Percentiles rank a stretch among this genome's conserved stretches.
These are phyloP conservation scores for Vinca major DNA, from an alignment of 305 asterid genomes.

Conservation along the genomic window DNA sequence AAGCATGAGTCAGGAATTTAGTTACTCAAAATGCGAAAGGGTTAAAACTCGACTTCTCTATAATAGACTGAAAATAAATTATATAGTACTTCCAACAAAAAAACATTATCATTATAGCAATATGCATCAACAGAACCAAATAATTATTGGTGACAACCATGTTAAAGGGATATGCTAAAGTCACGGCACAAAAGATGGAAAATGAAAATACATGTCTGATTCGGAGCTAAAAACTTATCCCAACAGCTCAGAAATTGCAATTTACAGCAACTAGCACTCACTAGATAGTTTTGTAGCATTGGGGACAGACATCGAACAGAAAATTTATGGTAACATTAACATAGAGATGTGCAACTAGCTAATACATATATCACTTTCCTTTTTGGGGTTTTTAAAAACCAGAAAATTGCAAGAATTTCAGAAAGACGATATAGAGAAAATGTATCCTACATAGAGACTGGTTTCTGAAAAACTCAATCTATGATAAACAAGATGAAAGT, in stretches of 20 bases:
- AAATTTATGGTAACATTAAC: neutral
- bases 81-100: neutral
- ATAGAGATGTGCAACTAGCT: neutral
- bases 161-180: neutral
- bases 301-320: neutral
- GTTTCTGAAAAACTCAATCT: neutral
- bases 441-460: too few relatives aligned
- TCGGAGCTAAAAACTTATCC: neutral
- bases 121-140: neutral
- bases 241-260: neutral
- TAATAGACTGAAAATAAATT: neutral
- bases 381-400: neutral
- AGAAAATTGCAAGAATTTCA: neutral
- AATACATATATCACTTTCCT: neutral
- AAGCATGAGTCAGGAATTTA: conserved; percentile 17
- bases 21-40: conserved; percentile 3
- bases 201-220: neutral
- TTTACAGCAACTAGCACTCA: neutral
- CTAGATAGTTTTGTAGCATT: neutral
- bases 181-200: neutral
- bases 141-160: neutral
- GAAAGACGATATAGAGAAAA: too few relatives aligned
- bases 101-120: neutral
- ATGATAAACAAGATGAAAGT: neutral
- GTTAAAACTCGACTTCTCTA: neutral